Percentiles rank a stretch among this genome's conserved stretches.
Conservation (phyloP, 2,329 filamentous ascomycete genomes). For the Xylariaceae sp. region DNA sequence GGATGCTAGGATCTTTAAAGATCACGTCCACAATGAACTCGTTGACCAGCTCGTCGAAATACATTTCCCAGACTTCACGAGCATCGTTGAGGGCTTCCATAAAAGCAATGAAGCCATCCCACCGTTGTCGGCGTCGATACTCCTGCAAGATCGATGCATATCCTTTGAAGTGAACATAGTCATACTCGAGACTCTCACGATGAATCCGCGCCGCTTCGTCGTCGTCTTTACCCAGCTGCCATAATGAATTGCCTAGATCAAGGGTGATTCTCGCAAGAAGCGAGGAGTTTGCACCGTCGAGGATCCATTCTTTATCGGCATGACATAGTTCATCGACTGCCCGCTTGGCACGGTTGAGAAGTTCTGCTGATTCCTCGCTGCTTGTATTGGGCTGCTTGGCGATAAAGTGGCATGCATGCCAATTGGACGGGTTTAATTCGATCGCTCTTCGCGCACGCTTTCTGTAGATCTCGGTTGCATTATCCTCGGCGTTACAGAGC, state of each 20-base stretch:
- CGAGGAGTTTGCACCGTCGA: constrained; percentile 18
- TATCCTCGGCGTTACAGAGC: constrained; percentile 17
- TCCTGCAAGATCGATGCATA: constrained; percentile 18
- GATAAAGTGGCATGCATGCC: constrained; percentile 27
- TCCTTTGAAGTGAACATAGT: constrained; percentile 23
- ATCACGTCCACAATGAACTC: constrained; percentile 20
- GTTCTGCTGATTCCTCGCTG: constrained; percentile 19
- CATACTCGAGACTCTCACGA: constrained; percentile 23
- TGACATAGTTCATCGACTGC: constrained; percentile 18
- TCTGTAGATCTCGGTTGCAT: constrained; percentile 18
- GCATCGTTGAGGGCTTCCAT: constrained; percentile 20
- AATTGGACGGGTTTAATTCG: constrained; percentile 24
- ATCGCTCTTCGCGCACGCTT: constrained; percentile 21
- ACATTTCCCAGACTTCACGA: constrained; percentile 20
- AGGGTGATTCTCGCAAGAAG: constrained; percentile 26
- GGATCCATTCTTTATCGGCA: constrained; percentile 16
- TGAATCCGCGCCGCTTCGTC: constrained; percentile 20
- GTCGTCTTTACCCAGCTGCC: constrained; percentile 21
- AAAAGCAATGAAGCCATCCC: constrained; percentile 23
- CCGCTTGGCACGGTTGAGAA: constrained; percentile 22
- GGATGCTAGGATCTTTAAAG: constrained; percentile 15
- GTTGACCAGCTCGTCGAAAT: constrained; percentile 26
- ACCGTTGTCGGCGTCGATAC: constrained; percentile 18
- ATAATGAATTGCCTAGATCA: constrained; percentile 24
- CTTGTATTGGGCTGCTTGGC: constrained; percentile 19